These are phyloP conservation scores for Achaetomium macrosporum DNA, from an alignment of 2,329 filamentous ascomycete species.

Conservation along the genomic window DNA sequence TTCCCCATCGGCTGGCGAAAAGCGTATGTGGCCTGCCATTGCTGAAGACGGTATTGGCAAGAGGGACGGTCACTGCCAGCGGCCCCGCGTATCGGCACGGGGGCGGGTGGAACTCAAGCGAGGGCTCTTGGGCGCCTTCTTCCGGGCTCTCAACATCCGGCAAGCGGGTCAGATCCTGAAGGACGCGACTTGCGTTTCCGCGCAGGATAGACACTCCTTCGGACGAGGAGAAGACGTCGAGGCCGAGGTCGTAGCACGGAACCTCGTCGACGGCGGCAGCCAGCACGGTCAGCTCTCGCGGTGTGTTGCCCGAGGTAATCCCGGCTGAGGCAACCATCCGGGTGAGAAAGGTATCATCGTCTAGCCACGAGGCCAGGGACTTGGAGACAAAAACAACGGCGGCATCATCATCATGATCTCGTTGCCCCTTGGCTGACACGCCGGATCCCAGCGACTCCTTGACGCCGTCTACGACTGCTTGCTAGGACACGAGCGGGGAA, in stretches of 20 bases:
- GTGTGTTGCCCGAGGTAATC: not conserved
- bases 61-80: constrained; percentile 49
- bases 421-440: not conserved
- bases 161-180: constrained; percentile 36
- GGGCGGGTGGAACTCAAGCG: constrained; percentile 30
- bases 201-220: constrained; percentile 47
- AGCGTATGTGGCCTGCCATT: constrained; percentile 60
- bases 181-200: constrained; percentile 34
- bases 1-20: constrained; percentile 38
- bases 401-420: constrained; percentile 30
- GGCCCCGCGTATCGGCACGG: constrained; percentile 20
- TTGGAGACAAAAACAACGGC: constrained; percentile 47
- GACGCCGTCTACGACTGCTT: constrained; percentile 9
- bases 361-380: constrained; percentile 42
- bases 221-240: constrained; percentile 27
- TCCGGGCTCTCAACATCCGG: constrained; percentile 29
- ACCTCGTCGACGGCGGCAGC: constrained; percentile 53
- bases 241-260: constrained; percentile 29
- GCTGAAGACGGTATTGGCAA: constrained; percentile 74
- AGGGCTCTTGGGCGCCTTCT: constrained; percentile 24
- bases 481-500: not conserved
- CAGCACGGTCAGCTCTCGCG: constrained; percentile 39
- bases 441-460: not conserved
- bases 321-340: constrained; percentile 25
- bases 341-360: constrained; percentile 36